phyloP scores from a whole-genome alignment of 441 rosid species.

The Oxalis stricta region DNA sequence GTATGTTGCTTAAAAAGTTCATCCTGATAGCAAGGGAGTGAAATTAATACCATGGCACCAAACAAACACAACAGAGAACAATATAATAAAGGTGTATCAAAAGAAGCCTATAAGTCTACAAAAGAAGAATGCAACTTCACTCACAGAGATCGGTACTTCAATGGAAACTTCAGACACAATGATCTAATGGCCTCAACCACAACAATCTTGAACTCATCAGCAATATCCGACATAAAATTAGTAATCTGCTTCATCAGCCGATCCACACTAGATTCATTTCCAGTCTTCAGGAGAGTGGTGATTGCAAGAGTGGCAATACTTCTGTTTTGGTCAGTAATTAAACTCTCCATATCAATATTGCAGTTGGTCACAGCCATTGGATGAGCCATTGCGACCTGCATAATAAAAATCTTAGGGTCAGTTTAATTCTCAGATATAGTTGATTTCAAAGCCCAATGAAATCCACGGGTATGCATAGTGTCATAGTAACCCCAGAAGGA shows the following conservation, averaged over 20 bases:
- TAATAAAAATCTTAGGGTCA: constrained; percentile 9
- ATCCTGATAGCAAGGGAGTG: constrained; percentile 39
- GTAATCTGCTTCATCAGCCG: constrained; percentile 96
- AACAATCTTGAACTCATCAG: constrained; percentile 96
- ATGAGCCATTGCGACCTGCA: constrained; percentile 97
- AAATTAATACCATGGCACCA: neutral
- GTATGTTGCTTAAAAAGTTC: constrained; percentile 94
- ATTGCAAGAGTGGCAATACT: constrained; percentile 96
- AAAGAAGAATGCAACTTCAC: constrained; percentile 9
- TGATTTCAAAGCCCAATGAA: no score
- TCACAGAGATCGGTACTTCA: constrained; percentile 91
- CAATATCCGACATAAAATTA: constrained; percentile 96
- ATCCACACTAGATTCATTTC: constrained; percentile 93
- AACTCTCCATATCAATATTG: constrained; percentile 97
- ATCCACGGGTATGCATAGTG: no score
- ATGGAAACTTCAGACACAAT: constrained; percentile 79
- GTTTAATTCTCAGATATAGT: no score
- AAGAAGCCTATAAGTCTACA: neutral
- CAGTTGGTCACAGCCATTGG: constrained; percentile 98
- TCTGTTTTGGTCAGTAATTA: constrained; percentile 95
- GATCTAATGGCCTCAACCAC: constrained; percentile 96
- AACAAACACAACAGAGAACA: neutral
- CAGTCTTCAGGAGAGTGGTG: constrained; percentile 90
- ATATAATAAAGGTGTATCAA: neutral
- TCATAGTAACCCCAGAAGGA: no score